These are phyloP conservation scores for Papiliotrema laurentii DNA, from an alignment of 1,284 basidiomycete species.

Conservation along the genomic window DNA sequence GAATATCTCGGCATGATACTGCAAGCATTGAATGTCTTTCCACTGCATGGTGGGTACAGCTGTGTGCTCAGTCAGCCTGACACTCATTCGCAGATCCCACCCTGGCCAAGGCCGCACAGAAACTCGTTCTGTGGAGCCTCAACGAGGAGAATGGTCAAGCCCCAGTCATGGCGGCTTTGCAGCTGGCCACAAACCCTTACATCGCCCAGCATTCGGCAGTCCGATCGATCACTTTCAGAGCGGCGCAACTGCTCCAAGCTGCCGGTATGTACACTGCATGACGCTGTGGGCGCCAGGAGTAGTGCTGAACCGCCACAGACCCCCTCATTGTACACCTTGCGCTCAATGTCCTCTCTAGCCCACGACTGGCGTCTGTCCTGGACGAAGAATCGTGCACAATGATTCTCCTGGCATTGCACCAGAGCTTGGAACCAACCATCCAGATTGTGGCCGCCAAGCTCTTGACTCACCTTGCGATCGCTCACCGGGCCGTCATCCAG, in stretches of 20 bases:
- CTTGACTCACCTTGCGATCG: constrained; percentile 39
- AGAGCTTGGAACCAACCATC: constrained; percentile 33
- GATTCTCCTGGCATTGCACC: constrained; percentile 37
- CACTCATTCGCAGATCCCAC: constrained; percentile 12
- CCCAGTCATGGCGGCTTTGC: constrained; percentile 27
- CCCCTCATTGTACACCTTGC: constrained; percentile 30
- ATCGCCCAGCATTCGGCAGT: constrained; percentile 23
- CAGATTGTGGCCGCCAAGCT: constrained; percentile 39
- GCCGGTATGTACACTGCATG: constrained; percentile 17
- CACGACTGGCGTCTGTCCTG: constrained; percentile 25
- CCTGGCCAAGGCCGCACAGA: constrained; percentile 22
- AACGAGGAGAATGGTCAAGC: constrained; percentile 24
- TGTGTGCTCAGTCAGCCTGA: not conserved
- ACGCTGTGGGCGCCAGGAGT: not conserved
- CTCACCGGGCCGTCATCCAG: constrained; percentile 74
- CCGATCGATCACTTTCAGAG: constrained; percentile 25
- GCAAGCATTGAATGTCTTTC: constrained; percentile 28
- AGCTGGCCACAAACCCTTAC: constrained; percentile 22
- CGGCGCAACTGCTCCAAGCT: constrained; percentile 30
- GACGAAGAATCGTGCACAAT: constrained; percentile 34
- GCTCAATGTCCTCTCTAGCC: constrained; percentile 32
- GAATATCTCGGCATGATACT: constrained; percentile 19
- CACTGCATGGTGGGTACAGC: constrained; percentile 23
- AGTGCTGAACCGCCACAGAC: constrained; percentile 20
- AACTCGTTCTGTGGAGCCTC: constrained; percentile 29